Evolutionary conservation across 306 rosid genomes (phyloP).

Genomic region (Vigna nakashimae): DNA sequence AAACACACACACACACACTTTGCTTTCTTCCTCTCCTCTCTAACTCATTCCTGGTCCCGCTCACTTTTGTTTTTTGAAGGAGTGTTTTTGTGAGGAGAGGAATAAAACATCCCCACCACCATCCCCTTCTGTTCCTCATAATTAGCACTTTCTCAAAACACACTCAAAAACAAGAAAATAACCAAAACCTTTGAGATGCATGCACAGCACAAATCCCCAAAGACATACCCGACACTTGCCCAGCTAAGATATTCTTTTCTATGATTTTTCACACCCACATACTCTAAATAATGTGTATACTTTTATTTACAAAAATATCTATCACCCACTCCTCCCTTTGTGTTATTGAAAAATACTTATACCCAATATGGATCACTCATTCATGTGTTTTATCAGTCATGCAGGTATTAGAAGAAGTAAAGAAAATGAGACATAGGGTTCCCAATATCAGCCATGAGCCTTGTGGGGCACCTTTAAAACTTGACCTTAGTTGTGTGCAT

Average conservation of each 20-base stretch:
- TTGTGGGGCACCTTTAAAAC: slow-evolving; percentile 71
- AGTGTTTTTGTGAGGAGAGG: slow-evolving; percentile 10
- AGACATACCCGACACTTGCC: slow-evolving; percentile 39
- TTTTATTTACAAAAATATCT: not conserved
- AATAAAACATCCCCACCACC: slow-evolving; percentile 19
- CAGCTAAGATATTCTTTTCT: slow-evolving; percentile 32
- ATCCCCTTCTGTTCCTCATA: slow-evolving; percentile 17
- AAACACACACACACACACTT: slow-evolving; percentile 30
- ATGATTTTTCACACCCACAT: not conserved
- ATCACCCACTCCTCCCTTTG: not conserved
- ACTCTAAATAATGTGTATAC: not conserved
- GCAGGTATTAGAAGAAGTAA: slow-evolving; percentile 71
- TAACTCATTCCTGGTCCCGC: slow-evolving; percentile 32
- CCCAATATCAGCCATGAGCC: slow-evolving; percentile 69
- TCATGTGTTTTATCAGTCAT: not conserved
- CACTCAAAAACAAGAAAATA: slow-evolving; percentile 22
- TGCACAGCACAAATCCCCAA: slow-evolving; percentile 35
- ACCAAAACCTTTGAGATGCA: slow-evolving; percentile 10
- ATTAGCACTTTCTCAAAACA: slow-evolving; percentile 28
- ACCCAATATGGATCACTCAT: not conserved
- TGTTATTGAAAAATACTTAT: too few species aligned
- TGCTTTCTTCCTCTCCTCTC: slow-evolving; percentile 20
- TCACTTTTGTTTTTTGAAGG: slow-evolving; percentile 30
- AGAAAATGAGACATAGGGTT: slow-evolving; percentile 64
- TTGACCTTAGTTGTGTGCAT: slow-evolving; percentile 68